Percentiles rank a stretch among this genome's conserved stretches.
phyloP scores from a whole-genome alignment of 345 rosid species.

The Geranium brycei region DNA sequence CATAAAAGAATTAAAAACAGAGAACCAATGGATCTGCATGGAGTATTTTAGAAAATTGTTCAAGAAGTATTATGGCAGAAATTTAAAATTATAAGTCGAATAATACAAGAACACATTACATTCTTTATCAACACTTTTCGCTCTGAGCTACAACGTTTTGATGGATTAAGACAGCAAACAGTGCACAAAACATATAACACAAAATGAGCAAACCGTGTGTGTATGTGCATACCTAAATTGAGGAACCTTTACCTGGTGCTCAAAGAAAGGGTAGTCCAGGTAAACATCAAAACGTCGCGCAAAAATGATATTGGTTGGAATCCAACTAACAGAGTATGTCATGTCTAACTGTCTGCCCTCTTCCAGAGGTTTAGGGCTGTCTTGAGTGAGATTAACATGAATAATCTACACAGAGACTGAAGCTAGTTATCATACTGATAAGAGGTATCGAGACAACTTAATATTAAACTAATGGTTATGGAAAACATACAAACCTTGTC shows the following conservation, averaged over 20 bases:
- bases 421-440: constrained; percentile 5
- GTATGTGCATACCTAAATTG: no score
- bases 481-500: constrained; percentile 49
- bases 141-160: no score
- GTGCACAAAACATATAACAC: no score
- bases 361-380: constrained; percentile 59
- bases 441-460: neutral
- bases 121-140: no score
- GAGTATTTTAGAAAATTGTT: no score
- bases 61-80: constrained; percentile 1
- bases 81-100: neutral
- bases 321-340: constrained; percentile 82
- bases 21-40: constrained; percentile 90
- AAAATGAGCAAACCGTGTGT: no score
- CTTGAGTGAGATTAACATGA: constrained; percentile 80
- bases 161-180: no score
- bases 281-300: constrained; percentile 88
- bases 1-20: constrained; percentile 93
- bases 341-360: constrained; percentile 46
- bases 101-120: neutral
- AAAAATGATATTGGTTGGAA: constrained; percentile 50
- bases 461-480: neutral
- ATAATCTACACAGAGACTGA: constrained; percentile 40
- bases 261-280: constrained; percentile 35
- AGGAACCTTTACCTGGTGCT: constrained; percentile 5